Base-by-base conservation (phyloP, 306 rosid species). In the Prunus dulcis region DNA sequence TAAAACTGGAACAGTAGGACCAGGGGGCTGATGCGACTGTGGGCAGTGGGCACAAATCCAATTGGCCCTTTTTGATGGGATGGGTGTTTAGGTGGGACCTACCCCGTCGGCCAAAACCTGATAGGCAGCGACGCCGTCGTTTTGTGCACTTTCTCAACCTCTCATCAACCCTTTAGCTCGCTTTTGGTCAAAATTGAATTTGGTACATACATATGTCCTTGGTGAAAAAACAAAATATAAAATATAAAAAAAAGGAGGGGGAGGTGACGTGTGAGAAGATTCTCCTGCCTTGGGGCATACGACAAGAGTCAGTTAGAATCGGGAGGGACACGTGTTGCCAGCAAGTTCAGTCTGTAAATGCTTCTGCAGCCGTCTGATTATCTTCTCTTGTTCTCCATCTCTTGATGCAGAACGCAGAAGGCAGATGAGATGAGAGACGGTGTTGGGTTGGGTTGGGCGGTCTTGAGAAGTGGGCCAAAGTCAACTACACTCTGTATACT, bases 311-410 rank as follows among this genome's bases (percentile, higher is more conserved):
- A 3, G 49, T 10, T 53, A 69, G 79, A 62, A 79, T 69, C 64
- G 82, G 55, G 60, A 56, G 20, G 56, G 79, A 72, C 88, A 85
- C 86, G 88, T 83, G 87, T 82, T 67, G 56, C 46, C 20, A 25
- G 27, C 56, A 4, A 13, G 5, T 28, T 50, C 30, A 64, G 57
- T 20, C 57, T 64, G 47, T 28, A 20, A 6, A 69, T 50, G 71
- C 53, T 76, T 30, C 66, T 41, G 67, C 58, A 51, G 72, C 83
- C 85, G 82, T 79, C 22, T 0, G 81, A 67, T 71, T 30, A 12
- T 28, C n/a, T 6, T 38, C 43, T 34, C 9, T 34, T 34, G 43
- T 32, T 32, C 38, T 32, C 38, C 38, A 2, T 1, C 43, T 6
- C 9, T 6, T 34, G 43, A 34, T 38, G 43, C 7, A 34, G 38